phyloP scores from a whole-genome alignment of 73 alveolate species.

The Tetrahymena malaccensis region DNA sequence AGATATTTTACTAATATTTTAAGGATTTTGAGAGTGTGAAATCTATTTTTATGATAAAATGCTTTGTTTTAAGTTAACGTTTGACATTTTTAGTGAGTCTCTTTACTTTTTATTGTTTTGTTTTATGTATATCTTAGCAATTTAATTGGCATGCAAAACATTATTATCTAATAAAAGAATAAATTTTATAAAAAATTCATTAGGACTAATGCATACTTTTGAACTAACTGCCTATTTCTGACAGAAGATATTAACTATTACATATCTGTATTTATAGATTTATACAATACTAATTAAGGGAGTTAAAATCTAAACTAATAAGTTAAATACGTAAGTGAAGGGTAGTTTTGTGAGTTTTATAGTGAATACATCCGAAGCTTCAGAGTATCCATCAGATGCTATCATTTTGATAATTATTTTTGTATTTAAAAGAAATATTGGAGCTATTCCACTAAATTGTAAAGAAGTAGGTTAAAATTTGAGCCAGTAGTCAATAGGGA shows the following conservation, averaged over 20 bases:
- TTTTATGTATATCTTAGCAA: not conserved
- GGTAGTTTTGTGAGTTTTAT: not conserved
- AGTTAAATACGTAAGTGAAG: not conserved
- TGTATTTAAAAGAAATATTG: not conserved
- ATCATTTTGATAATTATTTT: not conserved
- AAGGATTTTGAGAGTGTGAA: not conserved
- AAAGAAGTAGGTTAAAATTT: not conserved
- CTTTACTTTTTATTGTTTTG: not conserved
- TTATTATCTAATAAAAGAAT: not conserved
- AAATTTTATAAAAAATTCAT: not conserved
- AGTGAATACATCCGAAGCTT: not conserved
- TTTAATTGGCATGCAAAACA: not conserved
- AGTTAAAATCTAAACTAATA: not conserved
- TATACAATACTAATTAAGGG: not conserved
- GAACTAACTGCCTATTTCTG: not conserved
- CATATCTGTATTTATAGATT: not conserved
- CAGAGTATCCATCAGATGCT: not conserved
- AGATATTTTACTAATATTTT: not conserved
- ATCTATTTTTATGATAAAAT: not conserved
- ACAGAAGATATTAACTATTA: not conserved
- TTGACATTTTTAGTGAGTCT: not conserved
- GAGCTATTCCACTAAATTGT: not conserved
- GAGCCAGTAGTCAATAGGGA: not conserved
- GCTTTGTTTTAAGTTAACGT: not conserved
- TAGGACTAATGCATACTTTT: not conserved